Evolutionary conservation across 129 eudicot species (phyloP).

Genomic region (Tanacetum coccineum): DNA sequence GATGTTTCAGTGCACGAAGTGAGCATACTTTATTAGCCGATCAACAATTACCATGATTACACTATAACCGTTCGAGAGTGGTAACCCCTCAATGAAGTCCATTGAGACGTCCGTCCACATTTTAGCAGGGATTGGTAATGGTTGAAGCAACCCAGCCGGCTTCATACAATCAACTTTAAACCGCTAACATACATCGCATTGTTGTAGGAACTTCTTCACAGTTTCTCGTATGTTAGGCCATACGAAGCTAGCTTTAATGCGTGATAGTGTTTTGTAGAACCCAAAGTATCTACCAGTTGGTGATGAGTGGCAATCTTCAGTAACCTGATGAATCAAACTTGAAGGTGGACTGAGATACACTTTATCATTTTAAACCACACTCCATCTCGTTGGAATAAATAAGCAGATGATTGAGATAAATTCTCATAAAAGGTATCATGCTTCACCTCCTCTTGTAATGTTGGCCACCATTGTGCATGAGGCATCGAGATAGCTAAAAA

Average conservation of each 20-base stretch:
- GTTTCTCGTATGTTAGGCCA: too few relatives aligned
- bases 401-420: too few relatives aligned
- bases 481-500: too few relatives aligned
- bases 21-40: neutral
- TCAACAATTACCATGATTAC: conserved; percentile 4
- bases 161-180: too few relatives aligned
- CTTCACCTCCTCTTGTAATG: neutral
- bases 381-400: neutral
- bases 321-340: neutral
- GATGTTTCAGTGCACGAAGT: conserved; percentile 7
- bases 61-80: neutral
- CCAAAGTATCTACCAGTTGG: neutral
- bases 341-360: conserved; percentile 2
- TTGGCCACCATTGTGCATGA: neutral
- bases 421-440: neutral
- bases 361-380: neutral
- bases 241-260: too few relatives aligned
- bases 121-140: neutral
- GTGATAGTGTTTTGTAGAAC: too few relatives aligned
- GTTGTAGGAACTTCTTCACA: too few relatives aligned
- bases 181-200: too few relatives aligned
- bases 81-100: conserved; percentile 23
- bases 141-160: neutral
- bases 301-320: neutral
- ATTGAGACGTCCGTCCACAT: conserved; percentile 1